Percentiles rank a stretch among this genome's conserved stretches.
phyloP scores from a whole-genome alignment of 192 early-diverging fungal genomes.

The Gaertneriomyces semiglobifer region DNA sequence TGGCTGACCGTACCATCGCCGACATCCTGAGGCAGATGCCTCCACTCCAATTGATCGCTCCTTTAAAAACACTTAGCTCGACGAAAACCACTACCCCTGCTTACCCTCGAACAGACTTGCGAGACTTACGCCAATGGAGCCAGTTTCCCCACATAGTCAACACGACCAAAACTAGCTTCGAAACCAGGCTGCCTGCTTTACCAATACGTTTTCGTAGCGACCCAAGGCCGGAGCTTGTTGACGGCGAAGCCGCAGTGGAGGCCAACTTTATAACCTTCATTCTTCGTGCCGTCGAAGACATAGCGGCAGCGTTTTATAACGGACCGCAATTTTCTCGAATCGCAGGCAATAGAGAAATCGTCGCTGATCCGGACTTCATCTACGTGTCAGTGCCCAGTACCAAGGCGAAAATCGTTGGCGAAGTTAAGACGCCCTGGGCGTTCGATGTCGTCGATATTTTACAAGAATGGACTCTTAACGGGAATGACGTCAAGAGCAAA shows the following conservation, averaged over 20 bases:
- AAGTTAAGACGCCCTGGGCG: constrained; percentile 14
- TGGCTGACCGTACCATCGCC: too few relatives aligned
- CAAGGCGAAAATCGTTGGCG: constrained; percentile 4
- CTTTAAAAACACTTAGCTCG: too few relatives aligned
- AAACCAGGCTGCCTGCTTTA: not conserved
- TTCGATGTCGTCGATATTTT: not conserved
- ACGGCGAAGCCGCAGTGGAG: not conserved
- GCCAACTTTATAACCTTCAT: not conserved
- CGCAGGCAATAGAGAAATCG: not conserved
- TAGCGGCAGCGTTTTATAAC: not conserved
- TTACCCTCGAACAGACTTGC: constrained; percentile 13
- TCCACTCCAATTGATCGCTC: too few relatives aligned
- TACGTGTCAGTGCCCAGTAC: not conserved
- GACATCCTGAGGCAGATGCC: too few relatives aligned
- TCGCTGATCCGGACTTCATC: constrained; percentile 3
- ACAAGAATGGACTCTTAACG: not conserved
- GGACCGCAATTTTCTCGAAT: not conserved
- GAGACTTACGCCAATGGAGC: not conserved
- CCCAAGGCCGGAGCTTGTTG: not conserved
- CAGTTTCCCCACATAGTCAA: not conserved
- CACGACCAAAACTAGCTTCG: not conserved
- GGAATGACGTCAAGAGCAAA: not conserved
- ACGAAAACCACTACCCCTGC: constrained; percentile 2
- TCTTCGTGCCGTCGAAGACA: not conserved
- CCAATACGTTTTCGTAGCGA: not conserved